A percentile compares a stretch with the other conserved stretches of the same genome.
phyloP scores from a whole-genome alignment of 163 green algal species.

The Volvox carteri region DNA sequence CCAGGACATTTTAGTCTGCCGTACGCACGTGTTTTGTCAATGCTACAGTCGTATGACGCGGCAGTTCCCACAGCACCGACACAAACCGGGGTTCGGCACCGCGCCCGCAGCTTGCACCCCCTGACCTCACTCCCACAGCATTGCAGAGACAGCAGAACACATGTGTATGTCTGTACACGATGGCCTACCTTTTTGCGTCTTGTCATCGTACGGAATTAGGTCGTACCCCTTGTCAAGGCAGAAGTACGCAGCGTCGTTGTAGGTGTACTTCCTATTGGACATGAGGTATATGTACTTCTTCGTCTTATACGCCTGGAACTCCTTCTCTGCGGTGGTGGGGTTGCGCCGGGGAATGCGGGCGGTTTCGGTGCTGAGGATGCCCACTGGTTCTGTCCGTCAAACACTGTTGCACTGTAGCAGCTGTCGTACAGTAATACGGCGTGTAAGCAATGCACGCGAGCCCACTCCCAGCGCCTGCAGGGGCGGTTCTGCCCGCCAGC shows the following conservation, averaged over 20 bases:
- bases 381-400: too few relatives aligned
- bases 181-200: background rate
- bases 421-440: too few relatives aligned
- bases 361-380: too few relatives aligned
- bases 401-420: too few relatives aligned
- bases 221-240: background rate
- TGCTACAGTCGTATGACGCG: background rate
- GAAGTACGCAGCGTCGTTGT: constrained; percentile 28
- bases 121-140: background rate
- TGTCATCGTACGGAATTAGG: constrained; percentile 26
- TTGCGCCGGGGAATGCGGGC: too few relatives aligned
- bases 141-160: background rate
- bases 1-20: background rate
- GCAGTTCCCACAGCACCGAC: too few relatives aligned
- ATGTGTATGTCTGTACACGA: background rate
- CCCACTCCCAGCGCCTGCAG: too few relatives aligned
- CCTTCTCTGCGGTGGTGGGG: constrained; percentile 6
- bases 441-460: too few relatives aligned
- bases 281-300: constrained; percentile 42
- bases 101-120: background rate
- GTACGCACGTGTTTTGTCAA: background rate
- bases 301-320: background rate
- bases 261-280: background rate
- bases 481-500: too few relatives aligned
- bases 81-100: too few relatives aligned